Evolutionary conservation across 352 stramenopile genomes (phyloP).

Genomic region (Phytophthora pistaciae): DNA sequence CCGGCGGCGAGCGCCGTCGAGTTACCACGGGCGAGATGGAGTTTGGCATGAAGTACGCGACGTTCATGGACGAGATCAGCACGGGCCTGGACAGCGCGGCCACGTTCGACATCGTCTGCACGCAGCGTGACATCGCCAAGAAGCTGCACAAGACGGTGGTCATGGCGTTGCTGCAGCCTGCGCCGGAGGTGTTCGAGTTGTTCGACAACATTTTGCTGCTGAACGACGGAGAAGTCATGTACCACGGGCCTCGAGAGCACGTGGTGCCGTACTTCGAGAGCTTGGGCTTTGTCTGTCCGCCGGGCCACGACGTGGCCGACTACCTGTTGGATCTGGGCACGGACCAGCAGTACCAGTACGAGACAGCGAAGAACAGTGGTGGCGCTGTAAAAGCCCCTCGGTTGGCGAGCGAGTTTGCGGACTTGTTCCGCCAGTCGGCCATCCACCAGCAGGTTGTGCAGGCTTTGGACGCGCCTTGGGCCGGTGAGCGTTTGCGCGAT

Average conservation of each 20-base stretch:
- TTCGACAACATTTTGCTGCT: constrained; percentile 89
- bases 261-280: constrained; percentile 45
- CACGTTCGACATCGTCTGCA: constrained; percentile 87
- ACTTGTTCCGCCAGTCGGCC: constrained; percentile 24
- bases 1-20: constrained; percentile 73
- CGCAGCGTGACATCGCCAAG: constrained; percentile 46
- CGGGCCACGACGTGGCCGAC: constrained; percentile 40
- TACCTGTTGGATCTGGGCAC: constrained; percentile 48
- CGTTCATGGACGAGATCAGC: constrained; percentile 89
- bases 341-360: constrained; percentile 33
- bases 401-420: constrained; percentile 25
- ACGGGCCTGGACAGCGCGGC: constrained; percentile 90
- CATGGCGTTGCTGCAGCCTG: constrained; percentile 86
- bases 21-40: constrained; percentile 41
- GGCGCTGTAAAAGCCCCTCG: constrained; percentile 6
- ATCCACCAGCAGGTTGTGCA: constrained; percentile 44
- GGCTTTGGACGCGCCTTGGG: constrained; percentile 59
- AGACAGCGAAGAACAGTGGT: constrained; percentile 31
- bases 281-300: constrained; percentile 56
- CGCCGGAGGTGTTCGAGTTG: constrained; percentile 90
- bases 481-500: constrained; percentile 4
- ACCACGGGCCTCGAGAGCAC: constrained; percentile 42
- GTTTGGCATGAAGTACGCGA: constrained; percentile 58
- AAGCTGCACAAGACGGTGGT: constrained; percentile 53
- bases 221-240: constrained; percentile 61